Base-by-base conservation (phyloP, 345 rosid genomes). In the Cochlearia excelsa region DNA sequence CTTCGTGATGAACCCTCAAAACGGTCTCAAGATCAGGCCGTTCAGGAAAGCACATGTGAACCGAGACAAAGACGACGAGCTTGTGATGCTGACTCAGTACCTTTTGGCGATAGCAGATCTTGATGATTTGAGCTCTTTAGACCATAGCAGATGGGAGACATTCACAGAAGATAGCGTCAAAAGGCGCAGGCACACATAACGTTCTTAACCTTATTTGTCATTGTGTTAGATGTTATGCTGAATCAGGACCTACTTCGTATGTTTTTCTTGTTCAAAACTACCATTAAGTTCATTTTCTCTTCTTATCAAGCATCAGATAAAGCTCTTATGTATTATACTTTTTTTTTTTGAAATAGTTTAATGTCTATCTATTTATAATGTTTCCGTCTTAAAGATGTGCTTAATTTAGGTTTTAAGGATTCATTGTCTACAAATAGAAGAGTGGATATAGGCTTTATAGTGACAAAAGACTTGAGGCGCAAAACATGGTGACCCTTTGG, bases 1-100 rank as follows among this genome's bases (percentile, higher is more conserved):
- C 67, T 93, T 83, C 37, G 94, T 89, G 70, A 86, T 93, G 97
- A 93, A 89, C 74, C 97, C 95, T 5, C 89, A 82, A 73, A 93
- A 88, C 63, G 99, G 97, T 39, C 75, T 89, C 72, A 75, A 75
- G 3, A 93, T 93, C 69, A 87, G 61, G 65, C 97, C 97, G 51
- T 89, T 85, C 63, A 80, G 78, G 75, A 87, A 87, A 76, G 97
- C 97, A 66, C 95, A 89, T 78, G 84, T 84, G 10, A 89, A 80
- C 73, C 75, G 95, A 62, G 91, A 82, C 58, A 82, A 77, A 9
- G 97, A 93, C 70, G 89, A 80, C 40, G 99, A 89, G 81, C 95
- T 89, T 39, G 78, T 81, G 46, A 82, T 82, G 78, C 89, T 93
- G 74, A 85, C 95, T 31, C 87, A 75, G 30, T 93, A 86, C 77